Base-by-base conservation (phyloP, 345 rosid genomes). In the Geranium rotundifolium region DNA sequence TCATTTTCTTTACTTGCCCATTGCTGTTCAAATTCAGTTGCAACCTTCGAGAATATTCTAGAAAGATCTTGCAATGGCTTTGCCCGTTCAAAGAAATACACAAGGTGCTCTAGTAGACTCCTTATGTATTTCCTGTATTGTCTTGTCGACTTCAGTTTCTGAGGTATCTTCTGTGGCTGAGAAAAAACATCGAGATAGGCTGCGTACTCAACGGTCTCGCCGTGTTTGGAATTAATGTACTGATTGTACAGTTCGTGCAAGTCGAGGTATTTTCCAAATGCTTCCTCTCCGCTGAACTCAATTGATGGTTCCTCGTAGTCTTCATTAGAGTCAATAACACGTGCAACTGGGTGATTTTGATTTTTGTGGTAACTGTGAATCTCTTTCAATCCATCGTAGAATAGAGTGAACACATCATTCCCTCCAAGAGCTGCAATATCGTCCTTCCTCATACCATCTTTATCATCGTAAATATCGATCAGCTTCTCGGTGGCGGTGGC, bases 221-320 rank as follows among this genome's bases (percentile, higher is more conserved):
- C 99, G 31, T 88, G 88, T 69, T 87, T 90, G 41, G 83, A 85
- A 76, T 95, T 90, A 69, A 85, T 79, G 66, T 82, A 90, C 65
- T 77, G 91, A 75, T 88, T 75, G 81, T 79, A 90, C 76, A 95
- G 68, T 69, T 90, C 97, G 64, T 90, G 99, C 84, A 95, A 61
- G 77, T 95, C 99, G 37, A 90, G 70, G 73, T 86, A 85, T 54
- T 89, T 86, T 54, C 95, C 99, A 64, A 64, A 63, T 6, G 95
- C 90, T 84, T 95, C 97, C 97, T 90, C 97, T 30, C 99, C 99
- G 56, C 93, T 88, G 77, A 95, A 95, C 64, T 86, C 83, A 61
- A 95, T 71, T 19, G 63, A 67, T 0, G 91, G 97, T 65, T 90
- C 97, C 72, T 95, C 99, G 49, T 74, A 65, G 70, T 86, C 95